Percentiles rank a stretch among this genome's conserved stretches.
Conservation (phyloP, 306 rosid genomes). For the Rosa multiflora region DNA sequence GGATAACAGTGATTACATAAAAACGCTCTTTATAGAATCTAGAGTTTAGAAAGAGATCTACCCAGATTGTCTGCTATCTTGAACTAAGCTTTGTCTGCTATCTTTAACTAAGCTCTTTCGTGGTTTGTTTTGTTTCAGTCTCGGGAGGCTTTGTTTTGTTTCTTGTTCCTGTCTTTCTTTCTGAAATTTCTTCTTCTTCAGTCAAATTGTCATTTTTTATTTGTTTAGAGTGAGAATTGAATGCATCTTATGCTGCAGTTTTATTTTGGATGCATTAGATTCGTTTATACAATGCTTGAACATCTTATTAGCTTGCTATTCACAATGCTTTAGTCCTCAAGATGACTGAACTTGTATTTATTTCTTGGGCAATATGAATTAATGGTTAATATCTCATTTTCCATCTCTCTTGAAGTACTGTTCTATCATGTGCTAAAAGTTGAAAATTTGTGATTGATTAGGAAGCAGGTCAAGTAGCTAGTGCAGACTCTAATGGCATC, state of each 20-base stretch:
- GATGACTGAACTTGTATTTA: not conserved
- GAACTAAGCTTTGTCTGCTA: not conserved
- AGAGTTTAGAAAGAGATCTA: not conserved
- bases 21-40: not conserved
- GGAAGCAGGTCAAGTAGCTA: conserved; percentile 40
- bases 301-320: not conserved
- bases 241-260: not conserved
- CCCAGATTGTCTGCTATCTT: not conserved
- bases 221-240: not conserved
- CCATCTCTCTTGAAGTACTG: not conserved
- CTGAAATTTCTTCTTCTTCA: not conserved
- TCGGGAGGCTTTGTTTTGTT: not conserved
- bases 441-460: conserved; percentile 40
- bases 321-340: not conserved
- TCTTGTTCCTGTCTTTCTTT: not conserved
- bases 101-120: not conserved
- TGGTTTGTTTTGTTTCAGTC: not conserved
- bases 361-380: not conserved
- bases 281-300: not conserved
- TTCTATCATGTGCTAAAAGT: conserved; percentile 30
- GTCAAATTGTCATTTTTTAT: not conserved
- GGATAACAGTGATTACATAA: not conserved
- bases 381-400: not conserved
- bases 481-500: conserved; percentile 44
- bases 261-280: not conserved